Base-by-base conservation (phyloP, 2,329 filamentous ascomycete genomes). In the Helotiales sp. region DNA sequence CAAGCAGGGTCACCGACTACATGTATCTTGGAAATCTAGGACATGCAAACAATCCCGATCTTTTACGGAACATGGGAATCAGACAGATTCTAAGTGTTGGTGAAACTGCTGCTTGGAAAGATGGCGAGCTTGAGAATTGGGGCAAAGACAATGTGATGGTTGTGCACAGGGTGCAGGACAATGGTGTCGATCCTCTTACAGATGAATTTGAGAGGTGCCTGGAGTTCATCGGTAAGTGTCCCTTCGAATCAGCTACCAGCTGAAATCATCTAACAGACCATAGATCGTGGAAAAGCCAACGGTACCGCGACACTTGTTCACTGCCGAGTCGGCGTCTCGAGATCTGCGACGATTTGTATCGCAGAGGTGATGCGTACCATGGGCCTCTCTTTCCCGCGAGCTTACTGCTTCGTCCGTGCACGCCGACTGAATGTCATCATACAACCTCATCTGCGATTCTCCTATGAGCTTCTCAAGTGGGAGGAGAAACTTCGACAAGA, bases 281-380 rank as follows among this genome's bases (percentile, higher is more conserved):
- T 67, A 97, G 95, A 91, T 65, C 85, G 86, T 65, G 93, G 93
- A 33, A 90, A 88, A 70, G 76, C 76, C 34, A 88, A 89, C 42
- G 88, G 89, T 29, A 90, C 85, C 4, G 91, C 93, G 24, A 98
- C 95, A 0, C 81, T 99, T 56, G 95, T 99, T 15, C 95, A 99
- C 72, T 99, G 95, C 72, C 88, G 95, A 17, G 95, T 99, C 7
- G 95, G 95, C 48, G 95, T 99, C 54, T 97, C 93, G 51, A 85
- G 95, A 52, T 96, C 91, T 62, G 95, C 95, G 12, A 99, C 93
- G 1, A 97, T 99, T 61, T 98, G 95, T 72, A 99, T 99, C 68
- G 95, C 95, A n/a, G 93, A 98, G 74, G 91, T 98, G 33, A 99
- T 99, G 95, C 86, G 88, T 33, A 81, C 88, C 25, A 75, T 91